Base-by-base conservation (phyloP, 2,329 filamentous ascomycete genomes). In the Ilyonectria destructans region DNA sequence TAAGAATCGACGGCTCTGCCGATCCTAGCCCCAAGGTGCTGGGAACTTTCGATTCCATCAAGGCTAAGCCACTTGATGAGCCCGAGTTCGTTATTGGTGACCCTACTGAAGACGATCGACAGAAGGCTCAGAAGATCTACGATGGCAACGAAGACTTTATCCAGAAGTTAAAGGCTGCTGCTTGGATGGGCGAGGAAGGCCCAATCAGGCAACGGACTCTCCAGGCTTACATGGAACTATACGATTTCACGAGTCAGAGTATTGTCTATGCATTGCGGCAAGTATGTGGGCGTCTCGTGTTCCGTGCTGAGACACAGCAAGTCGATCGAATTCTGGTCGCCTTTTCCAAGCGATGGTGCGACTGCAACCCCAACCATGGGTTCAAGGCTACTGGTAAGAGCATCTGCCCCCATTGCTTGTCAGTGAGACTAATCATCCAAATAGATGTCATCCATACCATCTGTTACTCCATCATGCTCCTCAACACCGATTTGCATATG, bases 401-500 rank as follows among this genome's bases (percentile, higher is more conserved):
- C 40, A 58, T 12, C 8, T 2, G 5, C 6, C 21, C 29, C 35
- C 29, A n/a, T 58, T n/a, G 29, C 48, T 56, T 13, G 19, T 48
- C n/a, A 23, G 68, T 13, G 55, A 29, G 74, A 70, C 82, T 83
- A 74, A 86, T 71, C 23, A 7, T 69, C 17, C 2, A 37, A 56
- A 57, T 61, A 93, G 96, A 98, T 83, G 93, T 98, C 55, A 95
- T 99, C 19, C 96, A 99, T 80, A 98, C 95, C 26, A 97, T 98
- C 71, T 97, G 94, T 82, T 99, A 98, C 81, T 98, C 96, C 1
- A 90, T 99, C 71, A 91, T 99, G 77, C 87, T 99, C 12, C 87
- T 99, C 70, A 99, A 99, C 77, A 99, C 96, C 37, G 96, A 99
- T 83, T 85, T 99, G 63, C 96, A 99, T 77, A 82, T 98, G 77